Evolutionary conservation across 78 protist genomes (phyloP).

Genomic region (Emiliania huxleyi): DNA sequence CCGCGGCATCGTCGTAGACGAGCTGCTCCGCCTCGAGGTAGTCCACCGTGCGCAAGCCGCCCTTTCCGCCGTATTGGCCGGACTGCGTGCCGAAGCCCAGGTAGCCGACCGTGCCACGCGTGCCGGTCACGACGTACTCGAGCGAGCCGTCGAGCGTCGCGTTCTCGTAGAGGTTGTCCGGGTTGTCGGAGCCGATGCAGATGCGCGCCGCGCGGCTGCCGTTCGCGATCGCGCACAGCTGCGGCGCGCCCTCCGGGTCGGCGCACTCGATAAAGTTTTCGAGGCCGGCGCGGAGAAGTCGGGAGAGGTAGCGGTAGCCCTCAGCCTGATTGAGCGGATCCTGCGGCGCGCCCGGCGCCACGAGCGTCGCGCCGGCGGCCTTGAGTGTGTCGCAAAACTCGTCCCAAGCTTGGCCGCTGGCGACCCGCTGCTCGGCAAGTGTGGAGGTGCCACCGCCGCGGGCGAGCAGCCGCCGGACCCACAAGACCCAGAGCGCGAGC

Average conservation of each 20-base stretch:
- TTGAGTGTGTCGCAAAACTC: slow-evolving; percentile 42
- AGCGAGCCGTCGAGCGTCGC: background rate
- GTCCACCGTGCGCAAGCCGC: background rate
- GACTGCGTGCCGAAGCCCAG: slow-evolving; percentile 35
- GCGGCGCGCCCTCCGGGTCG: slow-evolving; percentile 17
- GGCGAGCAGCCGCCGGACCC: too few relatives aligned
- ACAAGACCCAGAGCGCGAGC: background rate
- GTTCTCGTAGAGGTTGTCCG: slow-evolving; percentile 33
- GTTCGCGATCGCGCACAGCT: slow-evolving; percentile 1
- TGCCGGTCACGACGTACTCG: background rate
- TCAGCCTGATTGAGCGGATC: slow-evolving; percentile 36
- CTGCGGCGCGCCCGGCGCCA: slow-evolving; percentile 13
- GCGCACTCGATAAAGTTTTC: slow-evolving; percentile 29
- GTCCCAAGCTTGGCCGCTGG: background rate
- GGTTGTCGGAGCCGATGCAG: slow-evolving; percentile 21
- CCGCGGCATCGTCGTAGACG: background rate
- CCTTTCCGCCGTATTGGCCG: background rate
- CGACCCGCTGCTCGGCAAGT: background rate
- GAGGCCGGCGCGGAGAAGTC: slow-evolving; percentile 10
- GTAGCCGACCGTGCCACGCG: slow-evolving; percentile 27
- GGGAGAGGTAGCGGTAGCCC: slow-evolving; percentile 35
- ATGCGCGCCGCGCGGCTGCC: background rate
- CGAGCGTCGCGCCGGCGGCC: background rate
- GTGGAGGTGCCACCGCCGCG: background rate
- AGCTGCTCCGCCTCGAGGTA: background rate